Percentiles rank a stretch among this genome's conserved stretches.
phyloP scores from a whole-genome alignment of 2,329 filamentous ascomycete species.

The Drechslerella dactyloides region DNA sequence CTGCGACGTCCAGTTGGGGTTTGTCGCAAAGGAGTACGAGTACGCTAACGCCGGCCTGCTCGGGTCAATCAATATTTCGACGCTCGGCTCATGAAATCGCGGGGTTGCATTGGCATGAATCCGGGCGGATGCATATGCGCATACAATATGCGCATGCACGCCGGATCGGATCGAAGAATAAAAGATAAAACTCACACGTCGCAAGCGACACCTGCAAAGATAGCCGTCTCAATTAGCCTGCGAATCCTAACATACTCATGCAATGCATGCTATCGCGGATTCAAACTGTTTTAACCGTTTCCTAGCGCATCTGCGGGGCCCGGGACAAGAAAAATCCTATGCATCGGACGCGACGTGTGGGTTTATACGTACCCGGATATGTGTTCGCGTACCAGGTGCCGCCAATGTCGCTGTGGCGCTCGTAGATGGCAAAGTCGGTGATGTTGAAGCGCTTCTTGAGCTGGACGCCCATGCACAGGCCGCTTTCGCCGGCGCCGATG shows the following conservation, averaged over 20 bases:
- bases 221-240: too few relatives aligned
- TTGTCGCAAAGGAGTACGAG: slow-evolving; percentile 65
- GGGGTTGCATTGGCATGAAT: too few relatives aligned
- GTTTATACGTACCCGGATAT: slow-evolving; percentile 63
- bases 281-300: too few relatives aligned
- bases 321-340: too few relatives aligned
- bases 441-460: slow-evolving; percentile 66
- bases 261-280: too few relatives aligned
- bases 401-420: slow-evolving; percentile 65
- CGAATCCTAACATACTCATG: too few relatives aligned
- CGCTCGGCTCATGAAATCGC: too few relatives aligned
- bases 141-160: too few relatives aligned
- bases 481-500: slow-evolving; percentile 69
- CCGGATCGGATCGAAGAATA: too few relatives aligned
- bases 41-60: slow-evolving; percentile 65
- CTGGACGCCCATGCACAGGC: slow-evolving; percentile 67
- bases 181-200: slow-evolving; percentile 60
- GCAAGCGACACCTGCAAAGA: slow-evolving; percentile 60
- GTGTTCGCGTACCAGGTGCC: slow-evolving; percentile 71
- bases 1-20: slow-evolving; percentile 63
- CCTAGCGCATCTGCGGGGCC: too few relatives aligned
- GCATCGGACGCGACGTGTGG: too few relatives aligned
- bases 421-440: slow-evolving; percentile 68
- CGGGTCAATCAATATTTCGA: background rate
- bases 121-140: too few relatives aligned